Conservation (phyloP, 2,329 filamentous ascomycete species). For the Fusarium sp. region DNA sequence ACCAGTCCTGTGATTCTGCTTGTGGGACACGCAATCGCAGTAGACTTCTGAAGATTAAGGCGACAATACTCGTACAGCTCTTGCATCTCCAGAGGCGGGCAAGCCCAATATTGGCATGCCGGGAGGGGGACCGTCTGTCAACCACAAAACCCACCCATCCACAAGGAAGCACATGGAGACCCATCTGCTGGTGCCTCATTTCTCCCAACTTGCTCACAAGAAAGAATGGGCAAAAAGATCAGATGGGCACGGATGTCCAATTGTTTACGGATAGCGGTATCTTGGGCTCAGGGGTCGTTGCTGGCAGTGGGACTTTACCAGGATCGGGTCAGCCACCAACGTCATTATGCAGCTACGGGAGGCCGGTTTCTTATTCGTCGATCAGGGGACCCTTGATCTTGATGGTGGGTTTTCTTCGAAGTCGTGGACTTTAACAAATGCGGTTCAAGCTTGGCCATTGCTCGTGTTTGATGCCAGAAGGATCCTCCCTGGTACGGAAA, state of each 20-base stretch:
- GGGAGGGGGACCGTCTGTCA: not conserved
- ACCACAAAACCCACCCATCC: not conserved
- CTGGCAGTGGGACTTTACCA: conserved; percentile 15
- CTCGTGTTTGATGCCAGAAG: conserved; percentile 26
- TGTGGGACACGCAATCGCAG: conserved; percentile 1
- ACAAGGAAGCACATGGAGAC: not conserved
- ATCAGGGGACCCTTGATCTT: conserved; percentile 13
- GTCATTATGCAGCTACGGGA: conserved; percentile 44
- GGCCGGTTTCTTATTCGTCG: conserved; percentile 39
- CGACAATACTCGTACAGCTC: not conserved
- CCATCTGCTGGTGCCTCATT: not conserved
- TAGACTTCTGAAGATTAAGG: not conserved
- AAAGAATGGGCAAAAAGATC: conserved; percentile 21
- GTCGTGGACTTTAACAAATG: conserved; percentile 23
- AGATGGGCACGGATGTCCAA: conserved; percentile 27
- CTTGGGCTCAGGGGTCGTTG: conserved; percentile 41
- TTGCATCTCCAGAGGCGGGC: not conserved
- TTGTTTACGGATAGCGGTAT: conserved; percentile 27
- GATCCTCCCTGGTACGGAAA: conserved; percentile 8
- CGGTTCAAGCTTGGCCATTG: conserved; percentile 31
- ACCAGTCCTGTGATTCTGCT: not conserved
- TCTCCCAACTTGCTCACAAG: conserved; percentile 5
- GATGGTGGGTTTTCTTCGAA: conserved; percentile 7
- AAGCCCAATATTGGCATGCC: not conserved
- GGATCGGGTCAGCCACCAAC: conserved; percentile 42